Base-by-base conservation (phyloP, 129 eudicot species). In the Flaveria trinervia region DNA sequence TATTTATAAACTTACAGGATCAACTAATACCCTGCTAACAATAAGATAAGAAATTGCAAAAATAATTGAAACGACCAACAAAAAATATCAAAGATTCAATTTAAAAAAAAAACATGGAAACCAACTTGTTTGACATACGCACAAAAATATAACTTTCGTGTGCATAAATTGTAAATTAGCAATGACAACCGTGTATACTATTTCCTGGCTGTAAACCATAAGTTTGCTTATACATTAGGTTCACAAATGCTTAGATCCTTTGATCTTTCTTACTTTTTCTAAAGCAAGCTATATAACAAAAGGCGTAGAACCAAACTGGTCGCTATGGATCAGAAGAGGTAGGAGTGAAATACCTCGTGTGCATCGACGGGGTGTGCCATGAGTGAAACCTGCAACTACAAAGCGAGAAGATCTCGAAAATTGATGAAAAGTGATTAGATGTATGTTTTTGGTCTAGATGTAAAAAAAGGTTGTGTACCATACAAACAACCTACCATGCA, bases 321-420 rank as follows among this genome's bases (percentile, higher is more conserved):
- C 11, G 6, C 36, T 43, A 25, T 8, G 64, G 10, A 68, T 30
- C 15, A 2, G 13, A 45, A 71, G 52, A 20, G 25, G 11, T 28
- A n/a, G 15, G 71, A 43, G 65, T 2, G 14, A 16, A 5, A 17
- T 72, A 74, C 84, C 84, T 74, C 62, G 48, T 45, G 65, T 26
- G 76, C 44, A 6, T 80, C 71, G 44, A 14, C 46, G 30, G 74
- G n/a, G 54, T 11, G 71, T 45, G 84, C 84, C 84, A 80, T 80
- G 84, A 48, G 43, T 46, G 57, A 74, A 9, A 45, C 45, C 71
- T 74, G 65, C 64, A 55, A 75, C 80, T 74, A 74, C 76, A 74
- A 68, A 74, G 80, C 54, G 26, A 67, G 70, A 80, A 43, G 78
- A 67, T 64, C 30, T 72, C 30, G 16, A 74, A 44, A 68, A 45